Percentiles rank a stretch among this genome's conserved stretches.
phyloP scores from a whole-genome alignment of 805 yeast species.

The Teunomyces panamensis region DNA sequence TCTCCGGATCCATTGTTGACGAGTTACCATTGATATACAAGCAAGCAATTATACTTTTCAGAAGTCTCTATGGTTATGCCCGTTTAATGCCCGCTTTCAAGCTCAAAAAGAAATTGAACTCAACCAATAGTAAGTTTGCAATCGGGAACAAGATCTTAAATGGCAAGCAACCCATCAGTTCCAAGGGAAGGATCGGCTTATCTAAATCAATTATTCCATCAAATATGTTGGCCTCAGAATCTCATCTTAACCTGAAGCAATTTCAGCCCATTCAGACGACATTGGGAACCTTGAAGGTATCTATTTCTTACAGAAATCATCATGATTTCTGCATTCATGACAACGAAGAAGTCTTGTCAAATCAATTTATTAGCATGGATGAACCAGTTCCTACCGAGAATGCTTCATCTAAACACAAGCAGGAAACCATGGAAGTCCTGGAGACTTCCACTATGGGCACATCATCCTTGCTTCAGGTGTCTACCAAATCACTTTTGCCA shows the following conservation, averaged over 20 bases:
- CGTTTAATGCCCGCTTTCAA: conserved; percentile 72
- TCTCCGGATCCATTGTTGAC: conserved; percentile 32
- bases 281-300: conserved; percentile 66
- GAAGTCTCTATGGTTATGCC: conserved; percentile 66
- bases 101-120: conserved; percentile 38
- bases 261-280: conserved; percentile 74
- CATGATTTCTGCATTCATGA: conserved; percentile 65
- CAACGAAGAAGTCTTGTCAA: conserved; percentile 60
- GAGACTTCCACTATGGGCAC: background rate
- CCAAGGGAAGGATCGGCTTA: conserved; percentile 83
- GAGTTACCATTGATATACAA: conserved; percentile 73
- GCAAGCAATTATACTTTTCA: conserved; percentile 67
- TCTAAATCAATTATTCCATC: conserved; percentile 60
- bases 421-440: background rate
- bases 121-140: conserved; percentile 23
- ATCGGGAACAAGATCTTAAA: conserved; percentile 66
- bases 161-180: conserved; percentile 73
- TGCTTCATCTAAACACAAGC: background rate
- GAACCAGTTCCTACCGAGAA: background rate
- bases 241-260: conserved; percentile 59
- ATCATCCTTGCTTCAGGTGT: background rate
- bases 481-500: background rate
- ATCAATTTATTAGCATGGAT: conserved; percentile 53
- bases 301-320: conserved; percentile 78
- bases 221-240: conserved; percentile 30